phyloP scores from a whole-genome alignment of 352 stramenopile genomes.

The Pythium phragmiticola region DNA sequence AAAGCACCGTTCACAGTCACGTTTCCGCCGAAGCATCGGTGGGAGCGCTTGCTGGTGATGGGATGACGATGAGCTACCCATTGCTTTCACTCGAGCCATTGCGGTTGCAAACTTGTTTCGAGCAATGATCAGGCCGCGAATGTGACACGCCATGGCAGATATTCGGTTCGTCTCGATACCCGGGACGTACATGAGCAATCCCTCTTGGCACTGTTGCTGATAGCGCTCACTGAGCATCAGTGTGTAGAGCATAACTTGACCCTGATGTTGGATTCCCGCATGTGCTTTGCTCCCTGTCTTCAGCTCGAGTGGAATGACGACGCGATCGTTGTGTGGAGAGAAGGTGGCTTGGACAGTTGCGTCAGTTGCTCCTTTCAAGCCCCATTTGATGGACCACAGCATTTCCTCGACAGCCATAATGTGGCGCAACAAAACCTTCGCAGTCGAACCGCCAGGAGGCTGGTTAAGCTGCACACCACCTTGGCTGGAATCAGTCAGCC shows the following conservation, averaged over 20 bases:
- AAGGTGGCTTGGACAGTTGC: conserved; percentile 62
- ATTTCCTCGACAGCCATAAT: conserved; percentile 81
- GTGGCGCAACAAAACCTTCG: conserved; percentile 37
- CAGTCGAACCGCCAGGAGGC: conserved; percentile 20
- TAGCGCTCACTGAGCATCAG: conserved; percentile 83
- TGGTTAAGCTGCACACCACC: conserved; percentile 43
- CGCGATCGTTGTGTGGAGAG: conserved; percentile 5
- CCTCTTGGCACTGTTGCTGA: conserved; percentile 50
- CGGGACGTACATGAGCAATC: conserved; percentile 70
- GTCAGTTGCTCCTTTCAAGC: conserved; percentile 76
- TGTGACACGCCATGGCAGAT: conserved; percentile 46
- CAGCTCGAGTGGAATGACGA: conserved; percentile 77
- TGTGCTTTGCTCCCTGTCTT: conserved; percentile 86
- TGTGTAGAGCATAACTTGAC: conserved; percentile 90
- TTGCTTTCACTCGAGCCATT: conserved; percentile 54
- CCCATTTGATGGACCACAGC: conserved; percentile 86
- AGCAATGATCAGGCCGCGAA: conserved; percentile 63
- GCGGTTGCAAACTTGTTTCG: conserved; percentile 71
- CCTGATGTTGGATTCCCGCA: conserved; percentile 53
- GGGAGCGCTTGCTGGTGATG: conserved; percentile 53
- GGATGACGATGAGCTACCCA: conserved; percentile 43
- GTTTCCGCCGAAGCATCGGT: conserved; percentile 62
- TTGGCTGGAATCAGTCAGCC: conserved; percentile 36
- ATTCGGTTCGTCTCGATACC: conserved; percentile 74
- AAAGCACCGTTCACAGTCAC: conserved; percentile 81